These are phyloP conservation scores for Pleoardoris graminearum DNA, from an alignment of 2,329 filamentous ascomycete genomes.

Conservation along the genomic window DNA sequence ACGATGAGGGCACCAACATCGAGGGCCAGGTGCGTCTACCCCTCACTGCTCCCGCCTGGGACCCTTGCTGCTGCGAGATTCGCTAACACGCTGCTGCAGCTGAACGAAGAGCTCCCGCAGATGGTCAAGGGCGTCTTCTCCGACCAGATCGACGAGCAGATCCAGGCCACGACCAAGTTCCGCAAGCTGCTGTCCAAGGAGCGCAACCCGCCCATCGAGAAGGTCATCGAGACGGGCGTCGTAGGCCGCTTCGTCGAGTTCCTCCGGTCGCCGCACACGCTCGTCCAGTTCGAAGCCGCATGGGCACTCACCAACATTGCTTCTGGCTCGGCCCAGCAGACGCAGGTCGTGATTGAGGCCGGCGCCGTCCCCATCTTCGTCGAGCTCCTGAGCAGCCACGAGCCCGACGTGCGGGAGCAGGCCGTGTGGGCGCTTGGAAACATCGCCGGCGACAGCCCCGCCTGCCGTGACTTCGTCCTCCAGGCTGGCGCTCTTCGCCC, in stretches of 20 bases:
- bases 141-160: conserved; percentile 96
- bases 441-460: conserved; percentile 97
- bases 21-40: conserved; percentile 83
- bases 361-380: conserved; percentile 98
- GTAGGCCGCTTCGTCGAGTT: conserved; percentile 98
- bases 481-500: conserved; percentile 89
- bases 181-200: conserved; percentile 97
- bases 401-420: conserved; percentile 97
- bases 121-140: conserved; percentile 99
- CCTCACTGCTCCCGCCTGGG: conserved; percentile 12
- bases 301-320: conserved; percentile 99
- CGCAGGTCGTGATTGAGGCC: conserved; percentile 97
- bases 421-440: conserved; percentile 98
- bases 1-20: conserved; percentile 92
- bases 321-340: conserved; percentile 94
- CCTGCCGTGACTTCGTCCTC: conserved; percentile 95
- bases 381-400: conserved; percentile 90
- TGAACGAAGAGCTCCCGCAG: conserved; percentile 96
- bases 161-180: conserved; percentile 97
- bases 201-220: conserved; percentile 97
- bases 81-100: conserved; percentile 55
- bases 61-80: background rate
- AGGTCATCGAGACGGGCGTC: conserved; percentile 98
- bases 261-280: conserved; percentile 92
- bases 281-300: conserved; percentile 98